phyloP scores from a whole-genome alignment of 345 rosid species.

The Dimocarpus longan region DNA sequence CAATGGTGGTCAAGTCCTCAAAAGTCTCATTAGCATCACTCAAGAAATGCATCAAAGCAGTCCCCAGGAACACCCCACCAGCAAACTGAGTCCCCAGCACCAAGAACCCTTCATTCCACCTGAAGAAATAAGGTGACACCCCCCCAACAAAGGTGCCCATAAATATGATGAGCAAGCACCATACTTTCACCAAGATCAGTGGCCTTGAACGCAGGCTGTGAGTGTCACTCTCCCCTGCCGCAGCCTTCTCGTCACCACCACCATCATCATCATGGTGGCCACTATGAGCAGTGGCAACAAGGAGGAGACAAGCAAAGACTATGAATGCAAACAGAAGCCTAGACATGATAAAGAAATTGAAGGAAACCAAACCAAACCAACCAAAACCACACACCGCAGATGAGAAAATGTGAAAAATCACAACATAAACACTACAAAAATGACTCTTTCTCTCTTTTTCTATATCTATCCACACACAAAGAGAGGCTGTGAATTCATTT shows the following conservation, averaged over 20 bases:
- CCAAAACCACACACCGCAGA: neutral
- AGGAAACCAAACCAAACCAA: neutral
- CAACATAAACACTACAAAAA: too few relatives aligned
- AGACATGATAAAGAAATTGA: constrained; percentile 27
- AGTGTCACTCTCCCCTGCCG: constrained; percentile 1
- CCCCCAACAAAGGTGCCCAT: constrained; percentile 69
- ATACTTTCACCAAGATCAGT: constrained; percentile 57
- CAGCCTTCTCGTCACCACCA: constrained; percentile 30
- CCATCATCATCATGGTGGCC: constrained; percentile 35
- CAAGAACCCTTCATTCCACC: constrained; percentile 78
- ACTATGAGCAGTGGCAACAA: constrained; percentile 55
- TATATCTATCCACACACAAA: too few relatives aligned
- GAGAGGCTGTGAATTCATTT: neutral
- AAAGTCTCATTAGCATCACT: constrained; percentile 78
- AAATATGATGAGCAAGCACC: constrained; percentile 67
- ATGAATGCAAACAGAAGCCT: constrained; percentile 39
- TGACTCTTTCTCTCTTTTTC: too few relatives aligned
- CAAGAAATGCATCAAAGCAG: constrained; percentile 85
- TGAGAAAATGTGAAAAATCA: too few relatives aligned
- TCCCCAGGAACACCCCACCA: constrained; percentile 84
- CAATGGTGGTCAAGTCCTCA: constrained; percentile 45
- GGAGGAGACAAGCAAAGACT: constrained; percentile 48
- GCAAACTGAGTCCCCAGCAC: constrained; percentile 84
- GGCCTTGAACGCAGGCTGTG: constrained; percentile 52
- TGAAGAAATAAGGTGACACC: constrained; percentile 73